Conservation (phyloP, 176 grass and related monocot genomes). For the Musa acuminata region DNA sequence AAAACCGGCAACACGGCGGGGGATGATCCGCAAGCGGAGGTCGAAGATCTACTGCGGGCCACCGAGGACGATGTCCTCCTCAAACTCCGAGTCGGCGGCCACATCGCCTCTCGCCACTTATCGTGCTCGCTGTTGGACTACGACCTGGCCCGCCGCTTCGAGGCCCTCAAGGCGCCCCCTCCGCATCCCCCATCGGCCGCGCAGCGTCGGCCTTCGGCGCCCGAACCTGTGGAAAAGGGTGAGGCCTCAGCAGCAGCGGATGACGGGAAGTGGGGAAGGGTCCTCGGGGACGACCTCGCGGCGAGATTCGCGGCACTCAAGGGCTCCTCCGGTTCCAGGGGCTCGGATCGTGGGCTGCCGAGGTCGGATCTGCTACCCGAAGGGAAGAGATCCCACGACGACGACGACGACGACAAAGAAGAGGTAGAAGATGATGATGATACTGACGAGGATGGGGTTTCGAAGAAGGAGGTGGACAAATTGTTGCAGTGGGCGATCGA, state of each 20-base stretch:
- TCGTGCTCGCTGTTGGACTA: slow-evolving; percentile 25
- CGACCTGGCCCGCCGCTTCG: slow-evolving; percentile 46
- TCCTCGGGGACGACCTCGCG: slow-evolving; percentile 37
- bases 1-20: background rate
- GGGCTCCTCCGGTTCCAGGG: slow-evolving; percentile 17
- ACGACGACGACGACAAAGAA: slow-evolving; percentile 10
- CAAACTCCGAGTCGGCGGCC: slow-evolving; percentile 34
- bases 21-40: slow-evolving; percentile 21
- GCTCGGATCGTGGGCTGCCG: background rate
- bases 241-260: background rate
- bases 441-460: background rate
- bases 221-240: background rate
- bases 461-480: slow-evolving; percentile 77
- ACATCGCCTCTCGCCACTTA: slow-evolving; percentile 26
- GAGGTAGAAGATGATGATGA: slow-evolving; percentile 24
- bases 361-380: background rate
- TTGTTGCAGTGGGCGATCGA: slow-evolving; percentile 76
- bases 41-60: slow-evolving; percentile 53
- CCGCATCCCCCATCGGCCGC: background rate
- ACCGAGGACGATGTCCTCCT: slow-evolving; percentile 58
- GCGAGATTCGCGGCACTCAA: slow-evolving; percentile 50
- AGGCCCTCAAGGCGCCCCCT: slow-evolving; percentile 33
- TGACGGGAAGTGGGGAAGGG: slow-evolving; percentile 5
- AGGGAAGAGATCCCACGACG: slow-evolving; percentile 11
- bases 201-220: background rate